A percentile compares a stretch with the other conserved stretches of the same genome.
Conservation (phyloP, 495 filamentous ascomycete species). For the Diplogelasinospora grovesii region DNA sequence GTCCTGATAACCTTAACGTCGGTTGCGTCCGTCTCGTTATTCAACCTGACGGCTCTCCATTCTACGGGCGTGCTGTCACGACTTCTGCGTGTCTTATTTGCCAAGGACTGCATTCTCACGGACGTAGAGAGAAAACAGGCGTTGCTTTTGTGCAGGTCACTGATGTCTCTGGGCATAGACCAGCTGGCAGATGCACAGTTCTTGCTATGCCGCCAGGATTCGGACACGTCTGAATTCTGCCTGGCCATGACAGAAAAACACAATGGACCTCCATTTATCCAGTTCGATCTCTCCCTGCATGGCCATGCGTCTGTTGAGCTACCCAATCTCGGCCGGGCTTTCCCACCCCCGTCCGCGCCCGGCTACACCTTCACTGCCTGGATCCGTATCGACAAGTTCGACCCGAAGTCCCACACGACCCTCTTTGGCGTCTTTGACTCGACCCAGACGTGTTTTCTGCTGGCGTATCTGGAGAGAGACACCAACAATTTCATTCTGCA, state of each 20-base stretch:
- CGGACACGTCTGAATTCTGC: slow-evolving; percentile 63
- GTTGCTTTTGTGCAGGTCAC: slow-evolving; percentile 48
- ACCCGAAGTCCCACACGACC: slow-evolving; percentile 79
- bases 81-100: slow-evolving; percentile 64
- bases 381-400: slow-evolving; percentile 82
- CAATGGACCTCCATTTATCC: slow-evolving; percentile 72
- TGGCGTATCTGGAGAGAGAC: slow-evolving; percentile 90
- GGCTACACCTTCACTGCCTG: slow-evolving; percentile 88
- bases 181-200: slow-evolving; percentile 71
- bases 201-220: slow-evolving; percentile 59
- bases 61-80: slow-evolving; percentile 66
- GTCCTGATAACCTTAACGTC: slow-evolving; percentile 50
- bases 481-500: slow-evolving; percentile 94
- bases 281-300: slow-evolving; percentile 86
- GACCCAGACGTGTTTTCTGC: slow-evolving; percentile 86
- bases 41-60: slow-evolving; percentile 73
- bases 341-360: slow-evolving; percentile 62
- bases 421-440: slow-evolving; percentile 93
- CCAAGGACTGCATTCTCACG: slow-evolving; percentile 34
- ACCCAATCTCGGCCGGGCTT: slow-evolving; percentile 69
- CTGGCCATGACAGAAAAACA: slow-evolving; percentile 64
- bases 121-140: slow-evolving; percentile 51
- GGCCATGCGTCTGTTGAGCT: slow-evolving; percentile 87
- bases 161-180: slow-evolving; percentile 65
- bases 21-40: slow-evolving; percentile 53